Percentiles rank a stretch among this genome's conserved stretches.
phyloP scores from a whole-genome alignment of 2,329 filamentous ascomycete genomes.

The Neofusicoccum parvum region DNA sequence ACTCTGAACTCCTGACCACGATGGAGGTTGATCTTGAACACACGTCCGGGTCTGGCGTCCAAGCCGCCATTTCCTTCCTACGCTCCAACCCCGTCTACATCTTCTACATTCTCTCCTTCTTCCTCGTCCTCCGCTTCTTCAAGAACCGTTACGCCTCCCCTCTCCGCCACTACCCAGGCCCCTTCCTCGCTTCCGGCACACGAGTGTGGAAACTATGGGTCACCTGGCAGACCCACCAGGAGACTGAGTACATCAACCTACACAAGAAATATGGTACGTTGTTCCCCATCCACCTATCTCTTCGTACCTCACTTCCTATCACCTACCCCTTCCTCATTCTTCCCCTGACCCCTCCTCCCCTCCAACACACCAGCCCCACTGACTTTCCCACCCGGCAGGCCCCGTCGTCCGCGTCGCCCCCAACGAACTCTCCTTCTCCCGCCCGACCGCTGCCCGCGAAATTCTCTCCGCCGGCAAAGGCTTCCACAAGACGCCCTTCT shows the following conservation, averaged over 20 bases:
- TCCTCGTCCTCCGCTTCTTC: slow-evolving; percentile 4
- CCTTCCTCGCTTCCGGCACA: slow-evolving; percentile 54
- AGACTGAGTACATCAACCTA: slow-evolving; percentile 58
- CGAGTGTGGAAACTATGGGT: slow-evolving; percentile 73
- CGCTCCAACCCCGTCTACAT: slow-evolving; percentile 7
- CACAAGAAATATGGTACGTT: slow-evolving; percentile 71
- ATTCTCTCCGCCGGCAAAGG: slow-evolving; percentile 66
- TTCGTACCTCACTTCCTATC: neutral
- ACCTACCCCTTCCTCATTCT: too few species aligned
- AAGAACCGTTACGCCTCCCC: slow-evolving; percentile 12
- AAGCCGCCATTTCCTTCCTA: neutral
- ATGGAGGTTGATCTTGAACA: slow-evolving; percentile 5
- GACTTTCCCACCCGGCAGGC: neutral
- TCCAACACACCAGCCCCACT: neutral
- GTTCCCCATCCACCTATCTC: neutral
- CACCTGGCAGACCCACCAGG: slow-evolving; percentile 58
- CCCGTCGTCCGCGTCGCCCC: slow-evolving; percentile 75
- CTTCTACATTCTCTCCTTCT: neutral
- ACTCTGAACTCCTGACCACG: neutral
- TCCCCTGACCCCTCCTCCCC: neutral
- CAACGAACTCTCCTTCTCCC: slow-evolving; percentile 73
- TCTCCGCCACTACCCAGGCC: slow-evolving; percentile 55
- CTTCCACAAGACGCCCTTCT: slow-evolving; percentile 21
- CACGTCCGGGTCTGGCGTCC: neutral
- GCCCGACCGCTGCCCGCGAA: slow-evolving; percentile 69